Percentiles rank a stretch among this genome's conserved stretches.
Conservation (phyloP, 2,329 filamentous ascomycete species). For the Fusarium solani-melongenae region DNA sequence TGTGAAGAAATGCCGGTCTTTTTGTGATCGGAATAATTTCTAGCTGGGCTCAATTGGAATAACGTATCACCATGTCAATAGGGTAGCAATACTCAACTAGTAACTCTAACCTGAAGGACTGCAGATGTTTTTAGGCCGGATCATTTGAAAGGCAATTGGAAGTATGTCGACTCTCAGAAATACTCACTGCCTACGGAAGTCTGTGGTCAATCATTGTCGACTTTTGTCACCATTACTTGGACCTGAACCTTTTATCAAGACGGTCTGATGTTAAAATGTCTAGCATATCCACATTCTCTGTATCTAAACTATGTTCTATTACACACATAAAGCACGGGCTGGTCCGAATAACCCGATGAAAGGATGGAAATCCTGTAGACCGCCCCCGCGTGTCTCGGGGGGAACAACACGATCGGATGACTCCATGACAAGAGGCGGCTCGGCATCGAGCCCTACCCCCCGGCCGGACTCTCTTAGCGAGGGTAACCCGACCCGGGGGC, state of each 20-base stretch:
- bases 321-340: background rate
- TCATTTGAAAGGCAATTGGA: background rate
- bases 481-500: slow-evolving; percentile 2
- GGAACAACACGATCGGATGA: background rate
- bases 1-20: background rate
- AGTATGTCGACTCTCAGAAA: background rate
- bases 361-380: background rate
- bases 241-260: background rate
- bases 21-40: background rate
- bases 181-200: background rate
- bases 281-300: background rate
- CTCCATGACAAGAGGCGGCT: background rate
- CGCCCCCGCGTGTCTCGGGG: background rate
- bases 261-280: background rate
- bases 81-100: background rate
- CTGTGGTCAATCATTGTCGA: background rate
- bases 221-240: background rate
- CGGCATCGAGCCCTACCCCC: background rate
- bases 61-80: background rate
- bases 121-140: background rate
- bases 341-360: background rate
- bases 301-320: background rate
- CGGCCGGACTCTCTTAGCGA: background rate
- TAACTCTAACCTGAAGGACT: background rate
- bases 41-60: background rate